Percentiles rank a stretch among this genome's conserved stretches.
phyloP scores from a whole-genome alignment of 164 flowering plant species.

The Magnolia officinalis region DNA sequence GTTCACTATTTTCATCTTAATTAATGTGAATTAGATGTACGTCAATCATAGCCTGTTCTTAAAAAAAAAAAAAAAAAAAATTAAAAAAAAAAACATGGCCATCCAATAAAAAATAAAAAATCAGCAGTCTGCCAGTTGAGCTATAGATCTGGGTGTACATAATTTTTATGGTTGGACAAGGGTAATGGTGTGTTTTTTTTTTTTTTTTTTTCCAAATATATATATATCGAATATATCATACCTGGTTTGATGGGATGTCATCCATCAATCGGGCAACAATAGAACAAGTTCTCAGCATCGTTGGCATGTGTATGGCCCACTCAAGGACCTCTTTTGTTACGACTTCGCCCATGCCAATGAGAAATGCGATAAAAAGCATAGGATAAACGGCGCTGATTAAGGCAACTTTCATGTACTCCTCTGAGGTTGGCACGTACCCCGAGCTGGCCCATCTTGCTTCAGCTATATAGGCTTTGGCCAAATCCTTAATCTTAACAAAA shows the following conservation, averaged over 20 bases:
- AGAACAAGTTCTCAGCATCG: not conserved
- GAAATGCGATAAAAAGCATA: not conserved
- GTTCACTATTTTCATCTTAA: too few relatives aligned
- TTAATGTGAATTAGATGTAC: too few relatives aligned
- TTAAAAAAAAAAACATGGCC: too few relatives aligned
- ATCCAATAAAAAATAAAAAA: too few relatives aligned
- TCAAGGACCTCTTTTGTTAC: constrained; percentile 1
- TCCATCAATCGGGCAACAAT: not conserved
- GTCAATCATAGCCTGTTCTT: too few relatives aligned
- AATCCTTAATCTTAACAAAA: not conserved
- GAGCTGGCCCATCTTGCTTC: not conserved
- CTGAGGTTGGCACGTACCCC: not conserved
- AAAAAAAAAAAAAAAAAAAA: too few relatives aligned
- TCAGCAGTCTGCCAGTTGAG: too few relatives aligned
- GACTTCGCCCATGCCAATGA: constrained; percentile 1
- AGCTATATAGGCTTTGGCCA: not conserved
- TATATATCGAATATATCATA: not conserved
- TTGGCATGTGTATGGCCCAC: not conserved
- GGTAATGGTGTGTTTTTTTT: too few relatives aligned
- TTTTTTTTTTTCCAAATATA: too few relatives aligned
- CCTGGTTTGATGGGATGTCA: constrained; percentile 3
- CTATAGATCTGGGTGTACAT: too few relatives aligned
- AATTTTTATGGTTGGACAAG: too few relatives aligned
- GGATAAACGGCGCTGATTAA: not conserved
- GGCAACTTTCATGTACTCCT: constrained; percentile 1